Evolutionary conservation across 1,284 basidiomycete genomes (phyloP).

Genomic region (Tilletiopsis washingtonensis): DNA sequence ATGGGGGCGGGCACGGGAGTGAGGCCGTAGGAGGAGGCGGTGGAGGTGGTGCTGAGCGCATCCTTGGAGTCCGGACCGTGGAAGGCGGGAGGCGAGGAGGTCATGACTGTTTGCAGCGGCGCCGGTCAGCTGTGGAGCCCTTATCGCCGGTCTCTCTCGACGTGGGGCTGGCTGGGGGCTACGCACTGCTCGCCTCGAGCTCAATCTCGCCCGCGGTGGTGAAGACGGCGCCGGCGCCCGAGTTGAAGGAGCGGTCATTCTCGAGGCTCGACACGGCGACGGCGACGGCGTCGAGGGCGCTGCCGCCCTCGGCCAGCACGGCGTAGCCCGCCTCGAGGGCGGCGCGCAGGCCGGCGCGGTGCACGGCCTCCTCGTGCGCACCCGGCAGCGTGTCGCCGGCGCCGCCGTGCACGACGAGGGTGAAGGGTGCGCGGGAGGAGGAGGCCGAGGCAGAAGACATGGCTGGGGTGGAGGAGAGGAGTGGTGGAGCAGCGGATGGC

Average conservation of each 20-base stretch:
- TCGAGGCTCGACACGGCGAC: slow-evolving; percentile 67
- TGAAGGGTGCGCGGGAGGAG: slow-evolving; percentile 5
- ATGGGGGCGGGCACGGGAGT: slow-evolving; percentile 46
- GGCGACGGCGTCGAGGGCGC: slow-evolving; percentile 72
- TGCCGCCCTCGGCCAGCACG: slow-evolving; percentile 60
- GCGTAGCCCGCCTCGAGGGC: slow-evolving; percentile 61
- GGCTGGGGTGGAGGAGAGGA: too few species aligned
- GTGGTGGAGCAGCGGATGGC: too few species aligned
- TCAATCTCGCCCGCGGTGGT: slow-evolving; percentile 56
- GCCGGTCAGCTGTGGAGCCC: slow-evolving; percentile 12
- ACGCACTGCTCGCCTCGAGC: slow-evolving; percentile 58
- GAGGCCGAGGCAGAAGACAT: slow-evolving; percentile 3
- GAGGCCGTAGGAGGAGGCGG: slow-evolving; percentile 4
- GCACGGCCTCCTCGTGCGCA: slow-evolving; percentile 55
- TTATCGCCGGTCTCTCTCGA: too few species aligned
- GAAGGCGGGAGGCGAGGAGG: slow-evolving; percentile 62
- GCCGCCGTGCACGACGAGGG: slow-evolving; percentile 24
- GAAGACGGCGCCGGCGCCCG: slow-evolving; percentile 53
- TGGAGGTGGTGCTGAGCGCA: slow-evolving; percentile 44
- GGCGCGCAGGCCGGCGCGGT: slow-evolving; percentile 55
- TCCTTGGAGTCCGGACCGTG: too few species aligned
- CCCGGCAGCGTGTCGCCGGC: slow-evolving; percentile 15
- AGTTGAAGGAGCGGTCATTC: slow-evolving; percentile 69
- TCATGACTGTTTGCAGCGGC: slow-evolving; percentile 53
- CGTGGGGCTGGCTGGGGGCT: too few species aligned